Evolutionary conservation across 2,329 filamentous ascomycete species (phyloP).

Genomic region (Colletotrichum acutatum): DNA sequence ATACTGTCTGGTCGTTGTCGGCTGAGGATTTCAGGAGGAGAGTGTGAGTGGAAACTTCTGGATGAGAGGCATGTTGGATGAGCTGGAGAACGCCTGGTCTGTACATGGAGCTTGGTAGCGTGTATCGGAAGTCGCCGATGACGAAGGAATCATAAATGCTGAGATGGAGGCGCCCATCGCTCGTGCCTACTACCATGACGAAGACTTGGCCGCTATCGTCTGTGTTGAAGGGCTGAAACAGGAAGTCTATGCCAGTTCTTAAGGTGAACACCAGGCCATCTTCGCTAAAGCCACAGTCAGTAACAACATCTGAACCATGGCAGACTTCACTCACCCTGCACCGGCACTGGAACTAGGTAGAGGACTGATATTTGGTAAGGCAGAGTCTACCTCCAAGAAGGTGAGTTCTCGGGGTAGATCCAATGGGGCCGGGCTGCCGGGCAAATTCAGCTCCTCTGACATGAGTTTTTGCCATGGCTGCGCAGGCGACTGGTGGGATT

Average conservation of each 20-base stretch:
- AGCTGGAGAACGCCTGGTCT: conserved; percentile 50
- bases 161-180: conserved; percentile 77
- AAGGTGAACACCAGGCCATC: conserved; percentile 76
- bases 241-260: conserved; percentile 74
- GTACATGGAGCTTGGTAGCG: conserved; percentile 44
- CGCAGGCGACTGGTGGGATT: conserved; percentile 31
- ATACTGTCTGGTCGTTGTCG: conserved; percentile 55
- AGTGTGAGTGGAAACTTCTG: conserved; percentile 79
- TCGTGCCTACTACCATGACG: conserved; percentile 79
- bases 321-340: conserved; percentile 62
- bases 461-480: conserved; percentile 45
- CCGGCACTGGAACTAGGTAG: conserved; percentile 71
- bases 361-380: conserved; percentile 80
- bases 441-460: conserved; percentile 40
- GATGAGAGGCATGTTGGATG: conserved; percentile 75
- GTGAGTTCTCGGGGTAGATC: conserved; percentile 80
- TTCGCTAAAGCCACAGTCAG: conserved; percentile 47
- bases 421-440: conserved; percentile 42
- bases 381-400: conserved; percentile 79
- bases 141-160: conserved; percentile 89
- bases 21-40: conserved; percentile 68
- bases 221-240: conserved; percentile 72
- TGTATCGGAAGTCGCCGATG: conserved; percentile 73
- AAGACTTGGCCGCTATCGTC: conserved; percentile 80
- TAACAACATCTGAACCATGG: neutral